Evolutionary conservation across 2,329 filamentous ascomycete genomes (phyloP).

Genomic region (Neonectria neomacrospora): DNA sequence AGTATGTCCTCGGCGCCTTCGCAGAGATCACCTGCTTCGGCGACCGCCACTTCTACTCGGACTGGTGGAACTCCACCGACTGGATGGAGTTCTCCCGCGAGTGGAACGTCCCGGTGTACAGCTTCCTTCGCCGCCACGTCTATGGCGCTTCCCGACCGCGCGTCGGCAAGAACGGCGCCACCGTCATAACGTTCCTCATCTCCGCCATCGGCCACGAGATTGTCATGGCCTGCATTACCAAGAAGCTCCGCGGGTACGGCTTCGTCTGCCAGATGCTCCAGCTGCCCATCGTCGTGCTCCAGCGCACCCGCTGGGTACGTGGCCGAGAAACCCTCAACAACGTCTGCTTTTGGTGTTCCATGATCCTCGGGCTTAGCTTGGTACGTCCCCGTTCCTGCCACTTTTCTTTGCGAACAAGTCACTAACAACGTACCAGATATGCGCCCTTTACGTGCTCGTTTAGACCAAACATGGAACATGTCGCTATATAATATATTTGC

Average conservation of each 20-base stretch:
- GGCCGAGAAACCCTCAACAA: slow-evolving; percentile 85
- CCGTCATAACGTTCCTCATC: slow-evolving; percentile 90
- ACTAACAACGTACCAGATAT: slow-evolving; percentile 55
- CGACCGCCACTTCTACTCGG: slow-evolving; percentile 90
- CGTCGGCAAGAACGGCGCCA: slow-evolving; percentile 81
- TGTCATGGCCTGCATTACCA: slow-evolving; percentile 97
- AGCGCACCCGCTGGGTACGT: slow-evolving; percentile 81
- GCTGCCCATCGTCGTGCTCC: slow-evolving; percentile 92
- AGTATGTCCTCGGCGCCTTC: slow-evolving; percentile 94
- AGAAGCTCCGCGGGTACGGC: slow-evolving; percentile 94
- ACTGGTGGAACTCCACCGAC: slow-evolving; percentile 82
- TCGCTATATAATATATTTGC: not conserved
- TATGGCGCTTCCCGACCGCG: slow-evolving; percentile 84
- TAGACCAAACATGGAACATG: slow-evolving; percentile 38
- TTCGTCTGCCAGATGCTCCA: slow-evolving; percentile 97
- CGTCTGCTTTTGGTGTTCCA: slow-evolving; percentile 89
- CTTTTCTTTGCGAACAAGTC: not conserved
- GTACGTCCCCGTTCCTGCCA: slow-evolving; percentile 59
- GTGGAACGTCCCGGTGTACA: slow-evolving; percentile 98
- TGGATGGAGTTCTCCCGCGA: slow-evolving; percentile 96
- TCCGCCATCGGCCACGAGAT: slow-evolving; percentile 92
- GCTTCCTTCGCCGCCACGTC: slow-evolving; percentile 93
- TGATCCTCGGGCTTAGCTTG: slow-evolving; percentile 86
- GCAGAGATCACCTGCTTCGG: slow-evolving; percentile 94
- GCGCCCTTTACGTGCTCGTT: slow-evolving; percentile 64